Conservation (phyloP, 139 green algal species). For the Picochlorum sp. region DNA sequence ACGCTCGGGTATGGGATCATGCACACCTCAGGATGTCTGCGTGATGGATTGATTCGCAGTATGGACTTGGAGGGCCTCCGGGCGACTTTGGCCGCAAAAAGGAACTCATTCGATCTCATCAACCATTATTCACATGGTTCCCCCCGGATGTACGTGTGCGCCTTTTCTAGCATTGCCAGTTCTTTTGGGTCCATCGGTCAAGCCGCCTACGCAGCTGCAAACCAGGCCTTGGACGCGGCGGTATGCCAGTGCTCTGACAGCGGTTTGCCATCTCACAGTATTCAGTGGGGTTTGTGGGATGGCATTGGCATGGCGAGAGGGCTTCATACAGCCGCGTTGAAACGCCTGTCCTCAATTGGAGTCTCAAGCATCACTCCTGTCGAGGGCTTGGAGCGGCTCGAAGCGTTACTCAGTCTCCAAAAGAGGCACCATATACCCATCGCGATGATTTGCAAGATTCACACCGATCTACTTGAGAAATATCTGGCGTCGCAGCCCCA, state of each 20-base stretch:
- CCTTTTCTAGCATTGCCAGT: slow-evolving; percentile 28
- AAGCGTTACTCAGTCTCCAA: no score
- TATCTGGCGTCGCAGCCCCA: no score
- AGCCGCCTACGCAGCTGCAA: slow-evolving; percentile 41
- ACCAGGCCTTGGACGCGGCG: slow-evolving; percentile 22
- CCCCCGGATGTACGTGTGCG: not conserved
- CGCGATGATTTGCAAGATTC: no score
- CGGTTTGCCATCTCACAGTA: slow-evolving; percentile 5
- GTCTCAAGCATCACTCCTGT: not conserved
- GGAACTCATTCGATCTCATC: not conserved
- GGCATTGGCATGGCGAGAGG: slow-evolving; percentile 28
- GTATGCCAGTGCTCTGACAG: not conserved
- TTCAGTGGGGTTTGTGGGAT: slow-evolving; percentile 42
- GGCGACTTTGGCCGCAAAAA: slow-evolving; percentile 26
- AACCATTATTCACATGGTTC: not conserved
- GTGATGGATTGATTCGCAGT: not conserved
- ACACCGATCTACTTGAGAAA: no score
- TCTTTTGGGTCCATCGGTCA: slow-evolving; percentile 32
- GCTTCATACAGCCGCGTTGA: not conserved
- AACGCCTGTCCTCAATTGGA: not conserved
- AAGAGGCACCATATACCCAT: no score
- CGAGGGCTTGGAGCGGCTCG: not conserved
- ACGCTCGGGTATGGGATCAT: not conserved
- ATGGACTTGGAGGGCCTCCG: not conserved
- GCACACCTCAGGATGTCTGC: not conserved